Conservation (phyloP, 176 grass and related monocot species). For the Triticum urartu region DNA sequence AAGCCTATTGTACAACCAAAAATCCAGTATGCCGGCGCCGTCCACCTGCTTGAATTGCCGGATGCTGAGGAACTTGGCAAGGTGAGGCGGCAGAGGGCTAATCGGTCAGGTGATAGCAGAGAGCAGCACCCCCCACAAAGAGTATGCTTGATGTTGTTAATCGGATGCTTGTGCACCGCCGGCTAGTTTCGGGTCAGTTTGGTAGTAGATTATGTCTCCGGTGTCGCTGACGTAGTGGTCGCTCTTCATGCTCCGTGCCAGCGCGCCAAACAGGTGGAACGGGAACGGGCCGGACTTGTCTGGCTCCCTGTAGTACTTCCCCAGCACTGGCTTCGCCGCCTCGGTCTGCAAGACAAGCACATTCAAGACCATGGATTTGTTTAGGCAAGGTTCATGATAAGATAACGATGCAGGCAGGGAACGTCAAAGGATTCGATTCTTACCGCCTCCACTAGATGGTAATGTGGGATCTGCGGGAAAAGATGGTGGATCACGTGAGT, state of each 20-base stretch:
- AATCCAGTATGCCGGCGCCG: neutral
- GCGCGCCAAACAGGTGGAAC: conserved; percentile 48
- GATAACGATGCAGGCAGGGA: neutral
- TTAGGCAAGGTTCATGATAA: neutral
- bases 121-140: no score
- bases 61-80: neutral
- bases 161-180: neutral
- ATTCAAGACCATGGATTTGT: neutral
- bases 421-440: neutral
- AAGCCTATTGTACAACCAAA: conserved; percentile 15
- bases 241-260: conserved; percentile 41
- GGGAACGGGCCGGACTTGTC: conserved; percentile 61
- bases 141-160: conserved; percentile 7
- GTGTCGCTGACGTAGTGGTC: conserved; percentile 65
- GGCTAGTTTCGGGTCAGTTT: conserved; percentile 34
- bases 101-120: neutral
- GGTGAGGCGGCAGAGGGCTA: conserved; percentile 15
- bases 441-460: conserved; percentile 68
- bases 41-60: neutral
- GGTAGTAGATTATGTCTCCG: conserved; percentile 61
- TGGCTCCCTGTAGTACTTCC: conserved; percentile 63
- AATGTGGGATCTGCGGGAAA: conserved; percentile 73
- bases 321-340: conserved; percentile 57
- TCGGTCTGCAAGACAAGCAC: conserved; percentile 45
- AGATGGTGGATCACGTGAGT: conserved; percentile 78